Base-by-base conservation (phyloP, 2,329 filamentous ascomycete genomes). In the Lecanicillium sp. region DNA sequence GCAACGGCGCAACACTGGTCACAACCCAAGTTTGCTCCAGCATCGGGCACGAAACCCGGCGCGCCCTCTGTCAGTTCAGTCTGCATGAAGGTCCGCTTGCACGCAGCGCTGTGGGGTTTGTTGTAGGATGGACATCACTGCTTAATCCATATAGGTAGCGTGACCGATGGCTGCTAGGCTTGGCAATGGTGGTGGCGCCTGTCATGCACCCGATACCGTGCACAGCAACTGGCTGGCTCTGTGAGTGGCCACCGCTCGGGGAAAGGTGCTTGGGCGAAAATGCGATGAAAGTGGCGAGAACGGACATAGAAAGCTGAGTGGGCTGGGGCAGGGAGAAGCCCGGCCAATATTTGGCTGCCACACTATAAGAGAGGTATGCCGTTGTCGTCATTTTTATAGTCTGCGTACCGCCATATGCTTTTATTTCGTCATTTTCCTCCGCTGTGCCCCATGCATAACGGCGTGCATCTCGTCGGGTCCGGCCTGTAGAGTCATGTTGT, bases 161-260 rank as follows among this genome's bases (percentile, higher is more conserved):
- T 46, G 44, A 46, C 44, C 44, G 26, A 38, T 46, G 19, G 17
- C 26, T 33, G 39, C 33, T 32, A 46, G n/a, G 33, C 44, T 46
- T 46, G 44, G 44, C 44, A 39, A 29, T 17, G 30, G 29, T 8
- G 24, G 44, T 46, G 44, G 44, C 44, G 44, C 35, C 19, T 26
- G 35, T 46, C 44, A 38, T 32, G 35, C 44, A 46, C 30, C 20
- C 33, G 35, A 46, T 17, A 32, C 35, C n/a, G 35, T 46, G 44
- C 35, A 44, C 20, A 32, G 19, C 32, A 14, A 30, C 29, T 24
- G 23, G 42, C 30, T 17, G n/a, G n/a, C 14, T 20, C n/a, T 5
- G 30, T 24, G 19, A 35, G 15, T 38, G 6, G 24, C 33, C n/a
- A n/a, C n/a, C n/a, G n/a, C n/a, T n/a, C n/a, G n/a, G n/a, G n/a